Evolutionary conservation across 306 rosid genomes (phyloP).

Genomic region (Abrus precatorius): DNA sequence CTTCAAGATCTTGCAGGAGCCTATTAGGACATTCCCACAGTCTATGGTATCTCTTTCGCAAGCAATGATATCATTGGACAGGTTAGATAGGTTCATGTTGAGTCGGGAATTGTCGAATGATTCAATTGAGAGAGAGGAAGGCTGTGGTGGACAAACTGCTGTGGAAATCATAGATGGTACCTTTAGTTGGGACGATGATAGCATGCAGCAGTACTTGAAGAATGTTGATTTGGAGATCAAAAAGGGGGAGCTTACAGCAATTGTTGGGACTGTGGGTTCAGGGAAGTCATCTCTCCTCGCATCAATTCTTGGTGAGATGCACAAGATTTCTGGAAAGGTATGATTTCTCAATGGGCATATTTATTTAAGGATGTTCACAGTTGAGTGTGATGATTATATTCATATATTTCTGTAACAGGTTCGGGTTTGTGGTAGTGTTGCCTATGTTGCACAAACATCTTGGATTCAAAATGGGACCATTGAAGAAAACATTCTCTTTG

Average conservation of each 20-base stretch:
- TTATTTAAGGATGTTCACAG: background rate
- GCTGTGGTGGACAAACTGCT: slow-evolving; percentile 50
- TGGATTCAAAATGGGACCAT: slow-evolving; percentile 94
- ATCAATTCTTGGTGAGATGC: slow-evolving; percentile 85
- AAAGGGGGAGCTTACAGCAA: slow-evolving; percentile 70
- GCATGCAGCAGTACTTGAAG: slow-evolving; percentile 56
- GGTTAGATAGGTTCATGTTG: slow-evolving; percentile 73
- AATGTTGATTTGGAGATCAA: slow-evolving; percentile 60
- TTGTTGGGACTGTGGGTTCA: slow-evolving; percentile 88
- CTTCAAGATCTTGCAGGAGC: slow-evolving; percentile 76
- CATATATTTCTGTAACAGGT: slow-evolving; percentile 53
- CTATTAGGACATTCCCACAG: slow-evolving; percentile 80
- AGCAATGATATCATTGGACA: slow-evolving; percentile 74
- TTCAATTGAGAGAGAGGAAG: slow-evolving; percentile 65
- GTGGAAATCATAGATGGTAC: slow-evolving; percentile 68
- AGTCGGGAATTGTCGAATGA: slow-evolving; percentile 66
- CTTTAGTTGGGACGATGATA: slow-evolving; percentile 84
- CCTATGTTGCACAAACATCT: slow-evolving; percentile 88
- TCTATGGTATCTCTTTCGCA: slow-evolving; percentile 77
- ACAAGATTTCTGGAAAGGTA: slow-evolving; percentile 75
- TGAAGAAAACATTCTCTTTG: slow-evolving; percentile 75
- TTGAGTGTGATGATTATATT: slow-evolving; percentile 6
- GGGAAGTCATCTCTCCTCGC: slow-evolving; percentile 87
- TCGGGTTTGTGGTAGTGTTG: slow-evolving; percentile 76
- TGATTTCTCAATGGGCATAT: background rate